Conservation (phyloP, 257 asterid species). For the Ballota nigra region DNA sequence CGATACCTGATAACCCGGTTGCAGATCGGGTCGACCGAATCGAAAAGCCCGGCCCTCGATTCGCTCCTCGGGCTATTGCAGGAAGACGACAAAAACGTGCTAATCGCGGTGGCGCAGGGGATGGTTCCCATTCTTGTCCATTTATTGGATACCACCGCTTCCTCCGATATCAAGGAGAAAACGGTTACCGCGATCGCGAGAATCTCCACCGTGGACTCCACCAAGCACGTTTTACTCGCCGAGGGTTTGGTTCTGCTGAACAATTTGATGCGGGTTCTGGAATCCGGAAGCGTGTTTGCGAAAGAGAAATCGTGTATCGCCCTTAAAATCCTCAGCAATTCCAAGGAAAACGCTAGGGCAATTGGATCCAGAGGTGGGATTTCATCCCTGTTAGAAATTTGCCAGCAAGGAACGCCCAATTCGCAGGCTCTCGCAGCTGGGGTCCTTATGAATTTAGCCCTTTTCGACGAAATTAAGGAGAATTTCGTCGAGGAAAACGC, state of each 20-base stretch:
- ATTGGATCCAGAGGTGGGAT: slow-evolving; percentile 91
- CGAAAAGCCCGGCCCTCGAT: slow-evolving; percentile 70
- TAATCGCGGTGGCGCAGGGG: slow-evolving; percentile 82
- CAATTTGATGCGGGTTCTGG: slow-evolving; percentile 71
- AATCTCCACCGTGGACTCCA: slow-evolving; percentile 66
- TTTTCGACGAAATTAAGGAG: slow-evolving; percentile 57
- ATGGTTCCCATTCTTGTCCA: slow-evolving; percentile 72
- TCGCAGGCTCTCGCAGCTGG: slow-evolving; percentile 89
- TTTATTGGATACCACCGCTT: slow-evolving; percentile 60
- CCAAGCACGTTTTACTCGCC: slow-evolving; percentile 52
- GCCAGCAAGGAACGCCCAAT: slow-evolving; percentile 72
- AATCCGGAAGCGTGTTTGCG: slow-evolving; percentile 82
- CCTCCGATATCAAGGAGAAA: slow-evolving; percentile 74
- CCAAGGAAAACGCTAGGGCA: slow-evolving; percentile 89
- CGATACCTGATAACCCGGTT: slow-evolving; percentile 65
- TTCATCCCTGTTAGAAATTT: slow-evolving; percentile 68
- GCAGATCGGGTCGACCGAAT: slow-evolving; percentile 87
- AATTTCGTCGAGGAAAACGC: slow-evolving; percentile 69
- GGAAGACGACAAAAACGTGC: slow-evolving; percentile 74
- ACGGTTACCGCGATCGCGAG: slow-evolving; percentile 62
- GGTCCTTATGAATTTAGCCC: slow-evolving; percentile 55
- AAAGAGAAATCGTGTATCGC: slow-evolving; percentile 77
- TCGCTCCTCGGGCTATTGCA: slow-evolving; percentile 59
- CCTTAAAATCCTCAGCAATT: slow-evolving; percentile 54
- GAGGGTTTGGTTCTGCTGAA: slow-evolving; percentile 69